Percentiles rank a stretch among this genome's conserved stretches.
These are phyloP conservation scores for Orychophragmus violaceus DNA, from an alignment of 345 rosid genomes.

Conservation along the genomic window DNA sequence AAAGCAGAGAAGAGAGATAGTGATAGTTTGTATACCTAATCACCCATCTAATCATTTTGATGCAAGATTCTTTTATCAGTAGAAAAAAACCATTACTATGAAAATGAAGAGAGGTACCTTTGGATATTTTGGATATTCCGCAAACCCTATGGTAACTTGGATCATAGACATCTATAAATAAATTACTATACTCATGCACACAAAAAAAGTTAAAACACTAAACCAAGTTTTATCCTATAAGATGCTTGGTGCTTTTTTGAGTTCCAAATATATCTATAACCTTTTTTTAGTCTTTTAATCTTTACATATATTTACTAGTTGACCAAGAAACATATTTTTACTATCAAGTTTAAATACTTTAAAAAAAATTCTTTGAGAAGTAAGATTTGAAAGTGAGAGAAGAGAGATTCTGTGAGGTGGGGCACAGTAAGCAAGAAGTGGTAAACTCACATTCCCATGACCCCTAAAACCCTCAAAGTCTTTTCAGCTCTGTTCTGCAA, in stretches of 20 bases:
- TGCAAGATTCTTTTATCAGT: background rate
- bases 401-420: background rate
- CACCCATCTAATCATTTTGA: background rate
- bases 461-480: constrained; percentile 6
- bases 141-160: background rate
- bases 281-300: background rate
- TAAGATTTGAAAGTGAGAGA: background rate
- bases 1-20: background rate
- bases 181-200: no score
- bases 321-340: background rate
- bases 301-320: background rate
- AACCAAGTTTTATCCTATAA: no score
- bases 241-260: no score
- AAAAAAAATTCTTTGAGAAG: background rate
- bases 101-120: no score
- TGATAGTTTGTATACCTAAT: background rate
- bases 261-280: no score
- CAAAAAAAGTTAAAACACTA: no score
- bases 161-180: background rate
- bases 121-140: no score
- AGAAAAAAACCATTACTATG: background rate
- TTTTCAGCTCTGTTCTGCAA: constrained; percentile 22
- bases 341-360: background rate
- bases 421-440: constrained; percentile 3
- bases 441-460: constrained; percentile 13